Base-by-base conservation (phyloP, 345 rosid genomes). In the Camelina laxa region DNA sequence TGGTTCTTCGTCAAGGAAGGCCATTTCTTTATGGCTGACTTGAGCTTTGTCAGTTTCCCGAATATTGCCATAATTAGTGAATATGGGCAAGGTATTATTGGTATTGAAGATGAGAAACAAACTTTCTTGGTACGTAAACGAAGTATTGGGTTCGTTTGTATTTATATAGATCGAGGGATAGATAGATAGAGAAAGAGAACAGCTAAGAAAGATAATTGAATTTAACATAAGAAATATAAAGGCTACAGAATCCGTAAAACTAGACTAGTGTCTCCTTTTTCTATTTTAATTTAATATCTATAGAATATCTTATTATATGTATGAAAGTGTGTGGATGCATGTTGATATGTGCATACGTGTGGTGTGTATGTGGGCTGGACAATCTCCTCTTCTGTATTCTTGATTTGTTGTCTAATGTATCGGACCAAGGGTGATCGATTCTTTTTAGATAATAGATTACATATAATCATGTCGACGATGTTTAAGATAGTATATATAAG, bases 41-140 rank as follows among this genome's bases (percentile, higher is more conserved):
- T 90, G 55, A 94, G 93, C 85, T 84, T 90, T 9, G 87, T 91
- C 14, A 94, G 77, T 82, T 85, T 91, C n/a, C 87, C 91, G 15
- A 55, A 60, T 61, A 80, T 89, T 24, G 84, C 92, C 98, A 38
- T 38, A 38, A 9, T 9, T 38, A 9, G 41, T 38, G 12, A 36
- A 36, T 36, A 47, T 16, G 17, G 30, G 30, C 30, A 27, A 16
- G 2, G 51, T 22, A 27, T 48, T 22, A 27, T 48, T 15, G 59
- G 65, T 30, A 21, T 50, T 15, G 47, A 36, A 60, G 59, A 75
- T 20, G 66, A 50, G 33, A 62, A 38, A 38, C 30, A 2, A 69
- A 24, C 4, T 67, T 51, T 77, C 42, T 62, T 38, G 73, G 67
- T 66, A 69, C 51, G 49, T 42, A 64, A 22, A 76, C 10, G 36